A percentile compares a stretch with the other conserved stretches of the same genome.
phyloP scores from a whole-genome alignment of 2,329 filamentous ascomycete genomes.

The Arthrobotrys megalospora region DNA sequence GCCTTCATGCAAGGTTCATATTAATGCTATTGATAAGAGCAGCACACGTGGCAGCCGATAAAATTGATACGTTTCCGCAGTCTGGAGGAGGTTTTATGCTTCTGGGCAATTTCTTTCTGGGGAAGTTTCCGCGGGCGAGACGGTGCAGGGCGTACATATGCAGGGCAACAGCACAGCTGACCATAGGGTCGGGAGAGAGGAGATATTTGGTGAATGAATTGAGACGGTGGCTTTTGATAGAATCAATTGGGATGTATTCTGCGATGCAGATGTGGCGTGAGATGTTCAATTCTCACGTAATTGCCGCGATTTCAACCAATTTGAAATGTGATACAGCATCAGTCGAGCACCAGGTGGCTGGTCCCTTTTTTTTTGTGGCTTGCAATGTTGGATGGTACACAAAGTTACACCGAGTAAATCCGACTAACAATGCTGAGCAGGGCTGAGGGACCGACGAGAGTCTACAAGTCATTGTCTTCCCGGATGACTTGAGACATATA shows the following conservation, averaged over 20 bases:
- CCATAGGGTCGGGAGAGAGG: constrained; percentile 36
- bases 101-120: constrained; percentile 25
- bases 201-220: constrained; percentile 29
- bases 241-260: constrained; percentile 38
- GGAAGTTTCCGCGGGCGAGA: constrained; percentile 23
- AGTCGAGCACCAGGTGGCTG: constrained; percentile 18
- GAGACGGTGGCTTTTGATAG: constrained; percentile 29
- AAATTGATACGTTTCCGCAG: constrained; percentile 28
- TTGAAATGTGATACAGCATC: constrained; percentile 8
- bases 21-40: constrained; percentile 38
- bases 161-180: constrained; percentile 28
- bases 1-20: constrained; percentile 45
- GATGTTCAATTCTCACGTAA: constrained; percentile 35
- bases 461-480: constrained; percentile 56
- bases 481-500: constrained; percentile 76
- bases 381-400: constrained; percentile 14
- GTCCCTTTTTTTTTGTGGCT: constrained; percentile 13
- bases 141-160: constrained; percentile 2
- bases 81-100: constrained; percentile 30
- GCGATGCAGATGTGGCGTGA: constrained; percentile 43
- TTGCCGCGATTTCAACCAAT: constrained; percentile 35
- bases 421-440: background rate
- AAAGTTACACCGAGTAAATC: constrained; percentile 19
- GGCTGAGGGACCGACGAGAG: background rate
- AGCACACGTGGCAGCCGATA: constrained; percentile 57